Conservation (phyloP, 2,329 filamentous ascomycete species). For the Teratosphaeria gauchensis region DNA sequence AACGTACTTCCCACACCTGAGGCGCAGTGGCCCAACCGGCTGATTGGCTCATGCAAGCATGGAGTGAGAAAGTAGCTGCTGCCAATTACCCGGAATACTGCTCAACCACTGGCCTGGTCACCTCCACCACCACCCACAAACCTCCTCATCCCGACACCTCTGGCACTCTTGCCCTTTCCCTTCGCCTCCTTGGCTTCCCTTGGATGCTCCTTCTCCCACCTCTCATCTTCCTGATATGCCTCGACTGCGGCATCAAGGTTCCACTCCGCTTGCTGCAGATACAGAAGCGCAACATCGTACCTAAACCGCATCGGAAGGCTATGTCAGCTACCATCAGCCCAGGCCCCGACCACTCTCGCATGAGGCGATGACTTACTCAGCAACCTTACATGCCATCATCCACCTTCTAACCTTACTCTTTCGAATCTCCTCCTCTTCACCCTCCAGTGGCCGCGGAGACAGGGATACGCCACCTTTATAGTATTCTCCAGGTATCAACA, state of each 20-base stretch:
- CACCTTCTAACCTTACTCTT: constrained; percentile 64
- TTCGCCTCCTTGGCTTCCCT: constrained; percentile 39
- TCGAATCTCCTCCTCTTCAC: constrained; percentile 62
- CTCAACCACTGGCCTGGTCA: background rate
- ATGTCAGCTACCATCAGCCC: constrained; percentile 27
- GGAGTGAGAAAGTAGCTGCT: background rate
- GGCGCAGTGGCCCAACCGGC: background rate
- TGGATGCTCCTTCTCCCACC: constrained; percentile 64
- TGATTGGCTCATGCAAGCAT: background rate
- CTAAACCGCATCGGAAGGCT: constrained; percentile 32
- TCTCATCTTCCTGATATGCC: constrained; percentile 60
- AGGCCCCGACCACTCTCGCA: background rate
- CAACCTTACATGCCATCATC: constrained; percentile 70
- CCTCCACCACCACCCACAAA: constrained; percentile 15
- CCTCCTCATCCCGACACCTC: constrained; percentile 25
- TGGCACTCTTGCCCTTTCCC: constrained; percentile 31
- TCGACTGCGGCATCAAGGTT: constrained; percentile 56
- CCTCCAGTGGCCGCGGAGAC: constrained; percentile 61
- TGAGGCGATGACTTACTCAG: constrained; percentile 47
- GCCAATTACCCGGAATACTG: background rate
- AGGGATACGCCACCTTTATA: constrained; percentile 59
- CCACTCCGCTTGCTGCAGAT: constrained; percentile 61
- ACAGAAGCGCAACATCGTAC: constrained; percentile 63
- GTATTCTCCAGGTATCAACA: constrained; percentile 61
- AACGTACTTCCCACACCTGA: background rate